Percentiles rank a stretch among this genome's conserved stretches.
Evolutionary conservation across 2,329 filamentous ascomycete species (phyloP).

Genomic region (Colletotrichum sp.): DNA sequence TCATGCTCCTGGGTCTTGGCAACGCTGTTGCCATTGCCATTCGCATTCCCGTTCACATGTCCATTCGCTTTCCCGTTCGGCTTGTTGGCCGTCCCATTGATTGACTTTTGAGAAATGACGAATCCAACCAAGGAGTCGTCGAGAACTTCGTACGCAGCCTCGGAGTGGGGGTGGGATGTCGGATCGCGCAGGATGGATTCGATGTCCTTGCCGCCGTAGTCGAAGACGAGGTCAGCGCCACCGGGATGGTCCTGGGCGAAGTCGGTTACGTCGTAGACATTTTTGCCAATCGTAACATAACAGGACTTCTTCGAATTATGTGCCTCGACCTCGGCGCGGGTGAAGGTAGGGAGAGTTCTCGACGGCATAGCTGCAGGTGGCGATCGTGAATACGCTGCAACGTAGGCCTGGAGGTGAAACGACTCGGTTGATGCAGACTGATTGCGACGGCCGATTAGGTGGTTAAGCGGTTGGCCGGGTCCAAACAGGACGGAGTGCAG

Average conservation of each 20-base stretch:
- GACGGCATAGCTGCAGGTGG: slow-evolving; percentile 67
- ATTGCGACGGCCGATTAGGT: background rate
- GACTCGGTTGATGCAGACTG: background rate
- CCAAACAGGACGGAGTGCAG: background rate
- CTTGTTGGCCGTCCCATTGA: slow-evolving; percentile 34
- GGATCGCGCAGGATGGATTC: slow-evolving; percentile 82
- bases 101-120: slow-evolving; percentile 64
- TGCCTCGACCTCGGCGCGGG: slow-evolving; percentile 77
- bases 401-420: slow-evolving; percentile 10
- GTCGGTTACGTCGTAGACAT: slow-evolving; percentile 93
- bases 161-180: slow-evolving; percentile 83
- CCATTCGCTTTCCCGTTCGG: slow-evolving; percentile 39
- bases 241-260: slow-evolving; percentile 93
- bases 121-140: slow-evolving; percentile 88
- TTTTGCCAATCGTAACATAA: slow-evolving; percentile 88
- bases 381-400: background rate
- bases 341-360: slow-evolving; percentile 82
- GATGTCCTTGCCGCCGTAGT: slow-evolving; percentile 90
- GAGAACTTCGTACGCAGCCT: slow-evolving; percentile 94
- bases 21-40: slow-evolving; percentile 31
- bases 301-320: slow-evolving; percentile 85
- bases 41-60: slow-evolving; percentile 12
- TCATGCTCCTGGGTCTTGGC: slow-evolving; percentile 36
- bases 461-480: background rate
- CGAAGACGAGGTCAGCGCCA: slow-evolving; percentile 84